Evolutionary conservation across 208 protist species (phyloP).

Genomic region (Leishmania major): DNA sequence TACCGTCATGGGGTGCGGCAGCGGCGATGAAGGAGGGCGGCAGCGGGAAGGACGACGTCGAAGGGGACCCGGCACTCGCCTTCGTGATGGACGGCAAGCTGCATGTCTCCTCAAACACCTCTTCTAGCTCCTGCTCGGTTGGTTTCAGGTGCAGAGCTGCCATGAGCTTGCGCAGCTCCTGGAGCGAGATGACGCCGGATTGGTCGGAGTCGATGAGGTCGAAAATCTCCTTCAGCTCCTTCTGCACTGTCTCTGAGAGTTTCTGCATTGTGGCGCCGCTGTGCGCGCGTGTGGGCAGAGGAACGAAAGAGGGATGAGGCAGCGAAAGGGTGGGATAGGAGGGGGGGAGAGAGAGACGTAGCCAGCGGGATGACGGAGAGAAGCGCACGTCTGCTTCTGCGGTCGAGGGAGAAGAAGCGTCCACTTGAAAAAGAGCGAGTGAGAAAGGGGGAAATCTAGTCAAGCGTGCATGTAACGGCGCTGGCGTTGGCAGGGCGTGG

Average conservation of each 20-base stretch:
- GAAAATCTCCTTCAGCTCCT: constrained; percentile 94
- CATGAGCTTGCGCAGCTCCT: constrained; percentile 90
- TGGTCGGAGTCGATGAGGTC: constrained; percentile 88
- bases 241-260: constrained; percentile 69
- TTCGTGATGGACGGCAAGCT: neutral
- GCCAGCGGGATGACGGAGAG: neutral
- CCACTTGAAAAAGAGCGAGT: neutral
- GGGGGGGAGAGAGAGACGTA: neutral
- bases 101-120: constrained; percentile 73
- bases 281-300: neutral
- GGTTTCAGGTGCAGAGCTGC: constrained; percentile 80
- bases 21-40: neutral
- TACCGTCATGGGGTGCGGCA: neutral
- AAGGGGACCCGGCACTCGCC: neutral
- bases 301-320: too few relatives aligned
- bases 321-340: too few relatives aligned
- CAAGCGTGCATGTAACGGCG: neutral
- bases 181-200: constrained; percentile 64
- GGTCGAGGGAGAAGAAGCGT: neutral
- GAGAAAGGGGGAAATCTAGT: neutral
- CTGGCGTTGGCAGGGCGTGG: neutral
- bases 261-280: constrained; percentile 24
- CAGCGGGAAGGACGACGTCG: neutral
- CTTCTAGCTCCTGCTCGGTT: constrained; percentile 86
- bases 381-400: neutral